Evolutionary conservation across 2,329 filamentous ascomycete genomes (phyloP), one percentile per base, ranked within the genome.

Genomic region (Fusarium humuli): DNA sequence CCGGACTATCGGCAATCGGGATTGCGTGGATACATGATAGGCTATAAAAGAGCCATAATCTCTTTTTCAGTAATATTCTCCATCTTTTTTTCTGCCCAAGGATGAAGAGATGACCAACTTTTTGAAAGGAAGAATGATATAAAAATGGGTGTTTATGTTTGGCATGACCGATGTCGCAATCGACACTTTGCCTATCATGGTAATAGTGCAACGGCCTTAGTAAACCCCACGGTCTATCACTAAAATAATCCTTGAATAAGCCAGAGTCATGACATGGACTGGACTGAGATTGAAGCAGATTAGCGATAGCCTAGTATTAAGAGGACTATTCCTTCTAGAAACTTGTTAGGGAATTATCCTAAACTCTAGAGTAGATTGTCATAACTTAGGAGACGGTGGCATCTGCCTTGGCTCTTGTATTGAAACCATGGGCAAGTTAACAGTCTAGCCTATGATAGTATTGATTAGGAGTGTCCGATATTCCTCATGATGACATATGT

Each of bases 141-240:
- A 57, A 65, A 58, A 55, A 59, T 61, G 57, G 55, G 53, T 52
- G 59, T 34, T 62, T 61, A 57, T 60, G 41, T 30, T 30, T 55
- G 54, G 64, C 66, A 70, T 72, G 61, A 67, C 61, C 57, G 65
- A 75, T 75, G 73, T 73, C 74, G 73, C 64, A 71, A 75, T 75
- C 61, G 70, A 68, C 68, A 64, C 72, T 46, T 72, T 75, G 37
- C 73, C 69, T 11, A 55, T 75, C 60, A 44, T 16, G 59, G 73
- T 20, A 46, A 30, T 75, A 66, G 72, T 59, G 64, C 40, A 52
- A 47, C 67, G 57, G 57, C 62, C 49, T 68, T 48, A 34, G 46
- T 32, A 37, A 50, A 71, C 67, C 67, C 54, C 63, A 65, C 53
- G 67, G 50, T 25, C 18, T 14, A 52, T 20, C 22, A 49, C 16